phyloP scores from a whole-genome alignment of 106 monocot species.

The Posidonia australis region DNA sequence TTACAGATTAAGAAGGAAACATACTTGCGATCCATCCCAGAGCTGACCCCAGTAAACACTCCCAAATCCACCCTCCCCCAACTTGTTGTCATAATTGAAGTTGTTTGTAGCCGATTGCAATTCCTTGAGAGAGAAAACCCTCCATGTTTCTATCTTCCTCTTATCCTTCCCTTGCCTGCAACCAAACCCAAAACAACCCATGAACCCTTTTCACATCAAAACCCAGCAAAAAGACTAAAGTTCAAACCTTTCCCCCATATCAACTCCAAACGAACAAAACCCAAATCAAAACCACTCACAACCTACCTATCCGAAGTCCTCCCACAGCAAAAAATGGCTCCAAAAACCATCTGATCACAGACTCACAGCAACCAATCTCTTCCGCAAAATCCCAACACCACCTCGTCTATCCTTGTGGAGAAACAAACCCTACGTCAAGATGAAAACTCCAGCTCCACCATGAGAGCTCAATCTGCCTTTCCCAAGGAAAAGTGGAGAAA shows the following conservation, averaged over 20 bases:
- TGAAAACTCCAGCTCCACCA: not conserved
- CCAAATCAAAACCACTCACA: not conserved
- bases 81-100: conserved; percentile 67
- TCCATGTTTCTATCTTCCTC: conserved; percentile 23
- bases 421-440: not conserved
- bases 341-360: conserved; percentile 6
- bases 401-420: not conserved
- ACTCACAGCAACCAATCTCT: not conserved
- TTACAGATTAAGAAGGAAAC: too few species aligned
- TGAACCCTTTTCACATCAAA: not conserved
- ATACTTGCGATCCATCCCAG: conserved; percentile 51
- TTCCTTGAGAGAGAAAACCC: conserved; percentile 58
- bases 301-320: conserved; percentile 10
- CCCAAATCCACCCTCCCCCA: conserved; percentile 57
- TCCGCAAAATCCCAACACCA: not conserved
- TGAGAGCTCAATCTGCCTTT: not conserved
- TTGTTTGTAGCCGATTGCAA: conserved; percentile 52
- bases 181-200: not conserved
- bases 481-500: not conserved
- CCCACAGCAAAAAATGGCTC: conserved; percentile 15
- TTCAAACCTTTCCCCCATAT: not conserved
- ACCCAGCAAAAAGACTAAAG: not conserved
- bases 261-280: not conserved
- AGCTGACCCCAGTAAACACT: conserved; percentile 75
- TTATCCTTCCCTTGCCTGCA: conserved; percentile 15